phyloP scores from a whole-genome alignment of 1,284 basidiomycete species.

The Tylopilus sp. region DNA sequence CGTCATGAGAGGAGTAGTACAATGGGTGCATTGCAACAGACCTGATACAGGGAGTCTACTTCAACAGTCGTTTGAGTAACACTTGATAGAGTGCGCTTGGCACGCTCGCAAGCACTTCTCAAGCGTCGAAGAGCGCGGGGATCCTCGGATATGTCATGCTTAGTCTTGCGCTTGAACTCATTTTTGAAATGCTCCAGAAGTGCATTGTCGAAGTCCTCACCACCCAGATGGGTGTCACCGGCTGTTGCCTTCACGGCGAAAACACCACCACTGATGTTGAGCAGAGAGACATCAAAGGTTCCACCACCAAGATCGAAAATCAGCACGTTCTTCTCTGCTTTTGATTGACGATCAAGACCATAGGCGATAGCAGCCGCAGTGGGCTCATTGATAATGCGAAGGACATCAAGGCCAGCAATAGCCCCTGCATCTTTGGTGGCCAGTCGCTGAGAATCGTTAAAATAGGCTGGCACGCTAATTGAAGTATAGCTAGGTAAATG shows the following conservation, averaged over 20 bases:
- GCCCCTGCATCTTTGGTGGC: slow-evolving; percentile 95
- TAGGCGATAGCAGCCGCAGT: slow-evolving; percentile 94
- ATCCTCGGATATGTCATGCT: slow-evolving; percentile 95
- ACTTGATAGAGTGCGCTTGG: slow-evolving; percentile 97
- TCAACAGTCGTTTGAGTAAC: slow-evolving; percentile 99
- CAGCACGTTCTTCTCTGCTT: slow-evolving; percentile 95
- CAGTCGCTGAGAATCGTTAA: slow-evolving; percentile 95
- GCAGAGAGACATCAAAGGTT: slow-evolving; percentile 97
- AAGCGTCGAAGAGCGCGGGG: slow-evolving; percentile 94
- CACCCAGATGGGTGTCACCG: slow-evolving; percentile 97
- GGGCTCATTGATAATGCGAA: slow-evolving; percentile 98
- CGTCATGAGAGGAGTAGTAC: slow-evolving; percentile 12
- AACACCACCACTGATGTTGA: slow-evolving; percentile 95
- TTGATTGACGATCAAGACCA: slow-evolving; percentile 87
- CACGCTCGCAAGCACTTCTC: slow-evolving; percentile 97
- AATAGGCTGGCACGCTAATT: slow-evolving; percentile 89
- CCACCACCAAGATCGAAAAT: slow-evolving; percentile 99
- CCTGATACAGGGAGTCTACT: slow-evolving; percentile 97
- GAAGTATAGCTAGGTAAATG: background rate
- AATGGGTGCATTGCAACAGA: slow-evolving; percentile 34
- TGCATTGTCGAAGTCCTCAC: slow-evolving; percentile 98
- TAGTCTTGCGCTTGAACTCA: slow-evolving; percentile 98
- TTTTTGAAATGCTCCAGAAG: slow-evolving; percentile 97
- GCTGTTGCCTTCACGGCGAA: slow-evolving; percentile 98
- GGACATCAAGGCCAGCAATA: slow-evolving; percentile 91